Percentiles rank a stretch among this genome's conserved stretches.
Conservation (phyloP, 805 yeast species). For the Maudiozyma serrabonitensis region DNA sequence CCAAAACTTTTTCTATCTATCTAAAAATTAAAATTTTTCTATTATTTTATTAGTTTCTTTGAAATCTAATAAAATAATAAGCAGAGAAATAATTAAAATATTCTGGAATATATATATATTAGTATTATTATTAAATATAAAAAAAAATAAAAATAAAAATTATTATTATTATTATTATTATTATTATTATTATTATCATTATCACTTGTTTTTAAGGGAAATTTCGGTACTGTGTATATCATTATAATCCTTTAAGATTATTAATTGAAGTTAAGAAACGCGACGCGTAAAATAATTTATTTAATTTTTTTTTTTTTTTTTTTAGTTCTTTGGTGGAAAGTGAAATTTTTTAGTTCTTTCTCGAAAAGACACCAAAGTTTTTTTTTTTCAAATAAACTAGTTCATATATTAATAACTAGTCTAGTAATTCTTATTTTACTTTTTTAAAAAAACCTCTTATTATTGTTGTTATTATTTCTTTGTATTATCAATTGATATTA, state of each 20-base stretch:
- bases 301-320: not conserved
- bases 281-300: conserved; percentile 4
- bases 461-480: not conserved
- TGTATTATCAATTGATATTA: not conserved
- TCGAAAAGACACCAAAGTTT: not conserved
- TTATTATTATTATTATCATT: too few species aligned
- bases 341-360: not conserved
- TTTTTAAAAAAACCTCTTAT: too few species aligned
- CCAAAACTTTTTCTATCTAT: not conserved
- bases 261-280: not conserved
- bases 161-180: too few species aligned
- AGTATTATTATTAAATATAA: not conserved
- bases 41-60: too few species aligned
- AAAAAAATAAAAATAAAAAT: too few species aligned
- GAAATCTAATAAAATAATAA: too few species aligned
- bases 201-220: too few species aligned
- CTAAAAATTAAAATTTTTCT: not conserved
- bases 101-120: not conserved
- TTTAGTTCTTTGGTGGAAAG: not conserved
- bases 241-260: too few species aligned
- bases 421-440: too few species aligned
- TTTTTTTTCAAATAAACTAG: too few species aligned
- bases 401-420: too few species aligned
- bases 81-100: not conserved
- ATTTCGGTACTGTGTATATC: too few species aligned